Percentiles rank a stretch among this genome's conserved stretches.
Conservation (phyloP, 208 protist species). For the Trichomonas gallinae region DNA sequence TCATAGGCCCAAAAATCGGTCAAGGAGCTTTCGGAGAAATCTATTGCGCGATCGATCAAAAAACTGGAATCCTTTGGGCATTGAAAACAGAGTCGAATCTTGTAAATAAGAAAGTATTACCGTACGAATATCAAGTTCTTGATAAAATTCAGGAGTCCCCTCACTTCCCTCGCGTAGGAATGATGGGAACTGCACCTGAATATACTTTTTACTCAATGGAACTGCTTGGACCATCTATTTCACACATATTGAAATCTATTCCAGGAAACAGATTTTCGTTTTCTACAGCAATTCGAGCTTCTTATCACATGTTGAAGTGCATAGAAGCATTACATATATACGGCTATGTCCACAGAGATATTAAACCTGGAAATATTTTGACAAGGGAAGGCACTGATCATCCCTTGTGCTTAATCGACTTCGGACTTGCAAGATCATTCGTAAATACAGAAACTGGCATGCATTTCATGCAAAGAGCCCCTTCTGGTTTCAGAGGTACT, state of each 20-base stretch:
- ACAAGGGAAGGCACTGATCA: background rate
- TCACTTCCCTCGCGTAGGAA: background rate
- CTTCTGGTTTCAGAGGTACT: background rate
- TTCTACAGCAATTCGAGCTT: background rate
- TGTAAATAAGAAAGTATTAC: background rate
- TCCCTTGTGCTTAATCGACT: slow-evolving; percentile 4
- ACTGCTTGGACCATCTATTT: background rate
- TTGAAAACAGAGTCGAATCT: background rate
- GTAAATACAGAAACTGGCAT: background rate
- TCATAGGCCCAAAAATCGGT: slow-evolving; percentile 1
- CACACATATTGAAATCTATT: background rate
- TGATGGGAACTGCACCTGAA: background rate
- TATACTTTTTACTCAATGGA: background rate
- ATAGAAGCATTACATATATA: background rate
- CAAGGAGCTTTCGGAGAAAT: slow-evolving; percentile 8
- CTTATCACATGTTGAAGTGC: slow-evolving; percentile 9
- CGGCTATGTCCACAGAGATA: background rate
- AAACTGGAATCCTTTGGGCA: background rate
- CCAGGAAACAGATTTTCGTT: background rate
- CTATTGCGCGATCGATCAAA: background rate
- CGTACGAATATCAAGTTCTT: background rate
- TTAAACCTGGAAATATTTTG: background rate
- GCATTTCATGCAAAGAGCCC: background rate
- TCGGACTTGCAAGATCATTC: background rate
- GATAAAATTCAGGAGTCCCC: background rate